These are phyloP conservation scores for Senecio squalidus DNA, from an alignment of 140 eudicot genomes.

Conservation along the genomic window DNA sequence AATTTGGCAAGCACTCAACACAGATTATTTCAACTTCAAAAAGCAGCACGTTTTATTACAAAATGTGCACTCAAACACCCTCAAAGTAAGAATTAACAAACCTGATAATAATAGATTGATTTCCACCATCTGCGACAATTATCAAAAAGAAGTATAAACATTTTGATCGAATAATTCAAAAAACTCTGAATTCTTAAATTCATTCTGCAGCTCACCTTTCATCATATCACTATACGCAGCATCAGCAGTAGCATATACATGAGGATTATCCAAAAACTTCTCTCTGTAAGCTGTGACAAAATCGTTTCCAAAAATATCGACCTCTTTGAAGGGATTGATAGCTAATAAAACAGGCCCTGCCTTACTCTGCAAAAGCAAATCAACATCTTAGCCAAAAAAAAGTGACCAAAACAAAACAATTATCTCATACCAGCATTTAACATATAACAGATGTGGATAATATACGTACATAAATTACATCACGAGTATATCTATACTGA, in stretches of 20 bases:
- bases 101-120: constrained; percentile 86
- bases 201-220: constrained; percentile 41
- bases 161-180: not conserved
- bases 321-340: constrained; percentile 77
- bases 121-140: constrained; percentile 57
- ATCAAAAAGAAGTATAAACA: constrained; percentile 7
- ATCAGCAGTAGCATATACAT: constrained; percentile 78
- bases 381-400: not conserved
- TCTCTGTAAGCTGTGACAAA: constrained; percentile 57
- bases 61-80: constrained; percentile 5
- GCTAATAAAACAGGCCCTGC: constrained; percentile 88
- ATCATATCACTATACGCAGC: constrained; percentile 71
- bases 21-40: not conserved
- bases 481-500: constrained; percentile 54
- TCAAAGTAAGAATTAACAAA: constrained; percentile 20
- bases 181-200: not conserved
- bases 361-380: constrained; percentile 53
- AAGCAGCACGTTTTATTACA: not conserved
- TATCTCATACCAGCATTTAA: not conserved
- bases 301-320: constrained; percentile 55
- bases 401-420: not conserved
- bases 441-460: not conserved
- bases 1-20: not conserved
- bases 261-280: constrained; percentile 71
- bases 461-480: constrained; percentile 69